phyloP scores from a whole-genome alignment of 768 basidiomycete species.

The Cytidiella melzeri region DNA sequence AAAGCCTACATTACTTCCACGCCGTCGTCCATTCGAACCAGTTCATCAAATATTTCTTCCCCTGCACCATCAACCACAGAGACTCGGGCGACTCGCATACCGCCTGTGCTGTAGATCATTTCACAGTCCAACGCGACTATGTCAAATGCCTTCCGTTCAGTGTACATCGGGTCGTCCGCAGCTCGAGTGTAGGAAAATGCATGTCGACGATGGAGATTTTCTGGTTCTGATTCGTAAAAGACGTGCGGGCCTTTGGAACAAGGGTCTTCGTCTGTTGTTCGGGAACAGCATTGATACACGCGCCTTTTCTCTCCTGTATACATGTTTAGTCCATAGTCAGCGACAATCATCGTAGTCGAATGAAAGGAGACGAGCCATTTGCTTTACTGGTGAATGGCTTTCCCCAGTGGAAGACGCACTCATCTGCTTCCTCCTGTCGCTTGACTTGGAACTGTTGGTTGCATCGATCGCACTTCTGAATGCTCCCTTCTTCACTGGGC shows the following conservation, averaged over 20 bases:
- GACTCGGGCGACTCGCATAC: constrained; percentile 84
- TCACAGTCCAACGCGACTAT: constrained; percentile 93
- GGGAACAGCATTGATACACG: constrained; percentile 76
- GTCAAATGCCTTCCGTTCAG: constrained; percentile 46
- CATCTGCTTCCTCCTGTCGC: constrained; percentile 44
- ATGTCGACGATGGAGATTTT: constrained; percentile 66
- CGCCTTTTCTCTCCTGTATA: constrained; percentile 59
- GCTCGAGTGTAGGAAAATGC: constrained; percentile 52
- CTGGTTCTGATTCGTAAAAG: constrained; percentile 71
- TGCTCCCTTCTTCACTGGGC: constrained; percentile 56
- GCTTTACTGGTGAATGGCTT: constrained; percentile 52
- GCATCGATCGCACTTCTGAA: constrained; percentile 78
- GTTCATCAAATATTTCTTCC: constrained; percentile 71
- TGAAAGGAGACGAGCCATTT: constrained; percentile 46
- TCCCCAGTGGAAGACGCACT: constrained; percentile 86
- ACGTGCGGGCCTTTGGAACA: constrained; percentile 84
- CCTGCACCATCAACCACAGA: constrained; percentile 82
- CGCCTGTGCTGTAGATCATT: constrained; percentile 93
- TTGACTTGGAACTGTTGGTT: constrained; percentile 61
- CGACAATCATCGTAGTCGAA: neutral
- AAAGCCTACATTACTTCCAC: constrained; percentile 68
- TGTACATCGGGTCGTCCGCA: constrained; percentile 14
- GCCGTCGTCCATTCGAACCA: constrained; percentile 75
- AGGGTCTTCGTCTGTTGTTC: constrained; percentile 51
- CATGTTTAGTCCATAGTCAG: no score